Evolutionary conservation across 768 basidiomycete species (phyloP).

Genomic region (Vararia minispora): DNA sequence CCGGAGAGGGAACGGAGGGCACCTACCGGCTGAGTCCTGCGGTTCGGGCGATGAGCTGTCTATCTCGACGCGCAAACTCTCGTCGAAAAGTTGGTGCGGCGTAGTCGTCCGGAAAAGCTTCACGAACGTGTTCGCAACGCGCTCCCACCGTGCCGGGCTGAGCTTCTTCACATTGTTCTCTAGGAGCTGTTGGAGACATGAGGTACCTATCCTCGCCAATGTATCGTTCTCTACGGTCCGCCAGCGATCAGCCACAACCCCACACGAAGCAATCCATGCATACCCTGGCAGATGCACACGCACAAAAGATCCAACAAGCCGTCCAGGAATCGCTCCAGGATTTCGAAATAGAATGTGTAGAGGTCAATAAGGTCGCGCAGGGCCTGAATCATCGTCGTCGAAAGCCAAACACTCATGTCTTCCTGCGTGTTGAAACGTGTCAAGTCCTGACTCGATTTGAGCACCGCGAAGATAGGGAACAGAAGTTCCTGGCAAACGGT

Average conservation of each 20-base stretch:
- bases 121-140: constrained; percentile 84
- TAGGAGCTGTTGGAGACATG: constrained; percentile 91
- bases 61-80: constrained; percentile 76
- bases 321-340: constrained; percentile 81
- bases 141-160: constrained; percentile 78
- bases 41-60: constrained; percentile 46
- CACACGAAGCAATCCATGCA: constrained; percentile 12
- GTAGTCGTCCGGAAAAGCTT: constrained; percentile 97
- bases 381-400: constrained; percentile 98
- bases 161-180: constrained; percentile 89
- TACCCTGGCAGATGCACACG: constrained; percentile 98
- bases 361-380: constrained; percentile 91
- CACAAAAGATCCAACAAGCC: constrained; percentile 89
- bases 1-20: too few relatives aligned
- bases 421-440: constrained; percentile 93
- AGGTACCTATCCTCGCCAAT: constrained; percentile 92
- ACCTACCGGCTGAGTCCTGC: constrained; percentile 30
- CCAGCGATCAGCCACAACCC: too few relatives aligned
- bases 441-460: constrained; percentile 86
- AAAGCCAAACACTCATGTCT: constrained; percentile 99
- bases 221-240: constrained; percentile 97
- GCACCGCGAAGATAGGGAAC: constrained; percentile 96
- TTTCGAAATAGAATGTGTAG: constrained; percentile 92
- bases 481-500: constrained; percentile 92
- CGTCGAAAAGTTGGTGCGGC: constrained; percentile 94